Base-by-base conservation (phyloP, 2,329 filamentous ascomycete species). In the Penicillium italicum region DNA sequence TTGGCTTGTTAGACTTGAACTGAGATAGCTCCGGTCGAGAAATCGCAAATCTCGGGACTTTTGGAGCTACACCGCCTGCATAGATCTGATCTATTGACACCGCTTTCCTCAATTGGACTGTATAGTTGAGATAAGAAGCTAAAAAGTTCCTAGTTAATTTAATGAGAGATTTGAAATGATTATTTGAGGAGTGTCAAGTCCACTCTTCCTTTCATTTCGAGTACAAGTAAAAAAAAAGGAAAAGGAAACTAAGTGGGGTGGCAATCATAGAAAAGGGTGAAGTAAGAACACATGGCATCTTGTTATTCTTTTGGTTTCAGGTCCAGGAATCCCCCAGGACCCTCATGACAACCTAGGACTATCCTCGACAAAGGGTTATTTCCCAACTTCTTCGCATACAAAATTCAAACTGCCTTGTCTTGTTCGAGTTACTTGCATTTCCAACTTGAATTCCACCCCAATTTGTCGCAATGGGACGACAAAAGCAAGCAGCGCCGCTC, bases 401-500 rank as follows among this genome's bases (percentile, higher is more conserved):
- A 11, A 18, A 24, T 28, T 20, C 18, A 11, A 8, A 49, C 48
- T 24, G 38, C 18, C 7, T 50, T 33, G 18, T n/a, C 5, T 31
- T 42, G 36, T 34, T 40, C 33, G 37, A 36, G 40, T 37, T 18
- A 1, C 18, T 40, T 40, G 30, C 11, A 36, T 41, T 41, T 45
- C 24, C 14, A 42, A 26, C 28, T n/a, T 36, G 9, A 44, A 30
- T 45, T 18, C 40, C 16, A 6, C 22, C 36, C 16, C 9, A 7
- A 16, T 33, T 26, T 24, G 16, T 57, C 53, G 42, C 62, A 61
- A 91, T 91, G 88, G 88, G 87, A 57, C 84, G 88, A 66, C 82
- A 81, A 53, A 91, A 91, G 74, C 86, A 89, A 74, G 77, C 82
- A 37, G 78, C 77, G 46, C 85, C 88, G 10, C 74, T 87, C 55